Base-by-base conservation (phyloP, 2,329 filamentous ascomycete genomes). In the Neoscytalidium dimidiatum region DNA sequence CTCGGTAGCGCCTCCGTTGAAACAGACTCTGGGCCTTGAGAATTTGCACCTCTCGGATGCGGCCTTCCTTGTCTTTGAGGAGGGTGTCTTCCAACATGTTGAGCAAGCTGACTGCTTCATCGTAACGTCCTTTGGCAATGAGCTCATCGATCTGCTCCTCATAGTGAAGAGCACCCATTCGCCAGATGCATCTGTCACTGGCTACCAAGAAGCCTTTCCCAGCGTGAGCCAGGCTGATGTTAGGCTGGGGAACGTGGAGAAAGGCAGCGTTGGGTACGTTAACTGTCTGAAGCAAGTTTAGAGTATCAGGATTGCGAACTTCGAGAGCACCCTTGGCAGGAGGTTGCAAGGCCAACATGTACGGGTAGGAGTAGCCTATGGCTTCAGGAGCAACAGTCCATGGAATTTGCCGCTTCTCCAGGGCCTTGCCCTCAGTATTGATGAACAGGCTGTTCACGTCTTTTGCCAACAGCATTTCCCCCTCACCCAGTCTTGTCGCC, bases 381-480 rank as follows among this genome's bases (percentile, higher is more conserved):
- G 90, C 90, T 71, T 97, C 94, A 1, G 95, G 96, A 1, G 94
- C 92, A 35, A 87, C 83, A 46, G 89, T 86, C 95, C 95, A 99
- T 1, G 93, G 93, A n/a, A 99, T 89, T 75, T 98, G 94, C 64
- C 90, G 85, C 77, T 92, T 92, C 49, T 94, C 90, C 35, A 96
- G 75, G 0, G 93, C 85, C 69, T 92, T 94, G 4, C 94, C 95
- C 31, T 92, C 85, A 11, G 90, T 86, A 65, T 95, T 90, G 69
- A 97, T 91, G 75, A 99, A 99, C 61, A 97, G 81, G 1, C 94
- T 96, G 75, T 97, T 96, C 72, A 97, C 92, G 71, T 99, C 95
- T 77, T 96, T 97, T n/a, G 94, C 92, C n/a, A 99, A 84, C 66
- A 99, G 80, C 75, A 98, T 87, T 78, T 97, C 87, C 4, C 92